phyloP scores from a whole-genome alignment of 257 asterid species.

The Fraxinus cuspidata region DNA sequence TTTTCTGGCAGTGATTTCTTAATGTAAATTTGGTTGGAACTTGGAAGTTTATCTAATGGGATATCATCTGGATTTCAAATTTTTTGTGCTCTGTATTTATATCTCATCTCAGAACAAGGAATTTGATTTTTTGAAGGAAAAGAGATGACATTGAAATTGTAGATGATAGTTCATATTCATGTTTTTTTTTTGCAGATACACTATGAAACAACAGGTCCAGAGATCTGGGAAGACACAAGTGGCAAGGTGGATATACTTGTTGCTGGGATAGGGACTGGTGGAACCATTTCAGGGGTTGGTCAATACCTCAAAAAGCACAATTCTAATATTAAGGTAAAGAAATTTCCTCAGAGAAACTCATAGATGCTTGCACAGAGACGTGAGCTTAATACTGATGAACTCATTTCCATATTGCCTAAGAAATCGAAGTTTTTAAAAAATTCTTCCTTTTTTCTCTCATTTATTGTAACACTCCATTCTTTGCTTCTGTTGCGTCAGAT shows the following conservation, averaged over 20 bases:
- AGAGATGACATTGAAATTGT: neutral
- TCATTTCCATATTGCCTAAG: neutral
- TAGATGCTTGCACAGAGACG: constrained; percentile 1
- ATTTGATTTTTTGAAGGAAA: neutral
- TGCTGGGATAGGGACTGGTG: constrained; percentile 99
- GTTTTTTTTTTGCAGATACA: constrained; percentile 60
- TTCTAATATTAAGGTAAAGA: constrained; percentile 71
- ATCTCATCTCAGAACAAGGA: constrained; percentile 13
- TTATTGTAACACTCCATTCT: constrained; percentile 18
- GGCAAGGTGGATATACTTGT: constrained; percentile 95
- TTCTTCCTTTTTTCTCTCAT: constrained; percentile 18
- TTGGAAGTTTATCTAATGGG: neutral
- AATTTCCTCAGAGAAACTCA: neutral
- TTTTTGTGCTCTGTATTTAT: constrained; percentile 15
- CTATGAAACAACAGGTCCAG: constrained; percentile 98
- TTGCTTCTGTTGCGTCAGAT: constrained; percentile 46
- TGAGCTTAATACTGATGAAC: constrained; percentile 2
- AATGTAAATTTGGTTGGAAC: neutral
- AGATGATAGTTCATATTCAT: constrained; percentile 20
- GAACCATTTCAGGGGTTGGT: constrained; percentile 92
- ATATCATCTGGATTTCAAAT: constrained; percentile 2
- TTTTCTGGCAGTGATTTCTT: constrained; percentile 6
- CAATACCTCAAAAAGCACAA: constrained; percentile 72
- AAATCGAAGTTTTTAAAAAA: neutral
- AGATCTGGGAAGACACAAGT: constrained; percentile 97